These are phyloP conservation scores for Tirmania nivea DNA, from an alignment of 495 filamentous ascomycete species.

Conservation along the genomic window DNA sequence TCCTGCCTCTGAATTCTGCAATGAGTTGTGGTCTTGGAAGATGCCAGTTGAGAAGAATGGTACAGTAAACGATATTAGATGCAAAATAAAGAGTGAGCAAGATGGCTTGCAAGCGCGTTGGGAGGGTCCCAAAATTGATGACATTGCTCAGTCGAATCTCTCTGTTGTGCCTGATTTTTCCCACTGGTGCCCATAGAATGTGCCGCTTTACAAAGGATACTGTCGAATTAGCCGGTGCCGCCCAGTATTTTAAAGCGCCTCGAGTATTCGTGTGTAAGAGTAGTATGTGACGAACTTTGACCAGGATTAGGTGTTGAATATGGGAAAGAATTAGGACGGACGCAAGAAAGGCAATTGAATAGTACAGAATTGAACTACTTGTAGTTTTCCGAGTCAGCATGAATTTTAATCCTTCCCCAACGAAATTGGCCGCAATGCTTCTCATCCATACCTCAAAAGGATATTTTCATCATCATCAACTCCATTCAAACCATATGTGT, in stretches of 20 bases:
- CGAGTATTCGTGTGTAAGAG: neutral
- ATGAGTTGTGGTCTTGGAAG: conserved; percentile 26
- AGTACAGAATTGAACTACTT: conserved; percentile 8
- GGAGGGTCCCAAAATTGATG: conserved; percentile 65
- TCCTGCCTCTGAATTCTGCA: conserved; percentile 46
- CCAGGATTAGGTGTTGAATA: neutral
- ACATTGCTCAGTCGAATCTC: conserved; percentile 60
- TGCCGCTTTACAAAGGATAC: conserved; percentile 48
- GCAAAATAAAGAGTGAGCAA: conserved; percentile 42
- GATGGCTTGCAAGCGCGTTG: conserved; percentile 59
- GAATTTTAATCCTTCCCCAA: conserved; percentile 10
- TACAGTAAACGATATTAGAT: conserved; percentile 44
- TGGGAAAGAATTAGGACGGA: neutral
- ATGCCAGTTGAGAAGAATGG: conserved; percentile 35
- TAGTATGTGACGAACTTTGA: conserved; percentile 8
- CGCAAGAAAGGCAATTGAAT: neutral
- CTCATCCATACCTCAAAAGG: conserved; percentile 15
- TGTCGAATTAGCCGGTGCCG: conserved; percentile 15
- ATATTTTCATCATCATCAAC: conserved; percentile 19
- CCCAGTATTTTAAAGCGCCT: conserved; percentile 8
- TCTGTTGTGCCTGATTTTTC: conserved; percentile 62
- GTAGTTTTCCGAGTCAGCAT: conserved; percentile 11
- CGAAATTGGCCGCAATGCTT: neutral
- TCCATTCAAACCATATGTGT: conserved; percentile 18
- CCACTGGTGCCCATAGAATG: conserved; percentile 65